Base-by-base conservation (phyloP, 306 rosid genomes). In the Corylus heterophylla region DNA sequence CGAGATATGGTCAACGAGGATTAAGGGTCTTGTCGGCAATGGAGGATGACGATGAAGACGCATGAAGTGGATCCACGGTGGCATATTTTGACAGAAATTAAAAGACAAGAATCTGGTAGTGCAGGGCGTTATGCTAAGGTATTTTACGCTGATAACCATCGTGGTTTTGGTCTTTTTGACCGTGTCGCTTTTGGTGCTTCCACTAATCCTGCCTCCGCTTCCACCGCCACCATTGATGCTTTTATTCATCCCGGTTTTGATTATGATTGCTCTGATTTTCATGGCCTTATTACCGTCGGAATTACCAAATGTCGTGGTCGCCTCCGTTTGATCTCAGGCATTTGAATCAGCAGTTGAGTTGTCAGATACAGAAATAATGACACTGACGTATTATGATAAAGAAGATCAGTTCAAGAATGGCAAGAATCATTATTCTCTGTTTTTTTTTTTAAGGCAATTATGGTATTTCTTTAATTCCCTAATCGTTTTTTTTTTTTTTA, bases 161-260 rank as follows among this genome's bases (percentile, higher is more conserved):
- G 1, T 78, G 47, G 49, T 78, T 70, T 29, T 78, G 17, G 48
- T 56, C 8, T 1, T 78, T 31, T 69, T 64, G 29, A 78, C 76
- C 27, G 54, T 51, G 16, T 78, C 81, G 39, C 45, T 78, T 25
- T 39, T 78, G 64, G 56, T 78, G 13, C 66, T 78, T 62, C 81
- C 81, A 14, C 13, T 78, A 16, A 61, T 78, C 48, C 44, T 78
- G 70, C 81, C 81, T 42, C 81, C 81, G 39, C 75, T 78, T 14
- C 76, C 81, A 5, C 81, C 81, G 5, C 81, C 81, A 12, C 81
- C 81, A 20, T 12, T 78, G 70, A 64, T 37, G 50, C 37, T 78
- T 17, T 44, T 78, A 22, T 13, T 27, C 10, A 12, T 78, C 58
- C 81, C 81, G 22, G n/a, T 70, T 27, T 56, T 78, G 16, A 56